phyloP scores from a whole-genome alignment of 306 rosid genomes.

The Quercus robur region DNA sequence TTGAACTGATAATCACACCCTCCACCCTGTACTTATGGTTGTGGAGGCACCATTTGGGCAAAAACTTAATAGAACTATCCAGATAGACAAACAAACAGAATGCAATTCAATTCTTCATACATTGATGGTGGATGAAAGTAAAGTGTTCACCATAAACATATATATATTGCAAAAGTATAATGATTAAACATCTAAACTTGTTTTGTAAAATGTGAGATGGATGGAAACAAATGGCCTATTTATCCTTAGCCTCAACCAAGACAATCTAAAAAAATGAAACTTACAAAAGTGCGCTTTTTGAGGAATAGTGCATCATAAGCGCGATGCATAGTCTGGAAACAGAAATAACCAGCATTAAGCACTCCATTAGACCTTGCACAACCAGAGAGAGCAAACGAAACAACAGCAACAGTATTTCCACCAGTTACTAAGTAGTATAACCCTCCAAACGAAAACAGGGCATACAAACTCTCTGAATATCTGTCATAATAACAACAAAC shows the following conservation, averaged over 20 bases:
- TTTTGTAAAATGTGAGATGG: not conserved
- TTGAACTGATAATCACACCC: too few relatives aligned
- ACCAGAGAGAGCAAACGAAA: constrained; percentile 68
- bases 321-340: constrained; percentile 80
- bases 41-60: not conserved
- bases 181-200: not conserved
- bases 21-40: too few relatives aligned
- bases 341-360: constrained; percentile 81
- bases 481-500: constrained; percentile 35
- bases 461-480: constrained; percentile 78
- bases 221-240: not conserved
- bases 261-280: constrained; percentile 13
- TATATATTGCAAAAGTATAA: not conserved
- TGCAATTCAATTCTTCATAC: not conserved
- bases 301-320: constrained; percentile 52
- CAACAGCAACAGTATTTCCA: constrained; percentile 44
- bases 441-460: constrained; percentile 78
- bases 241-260: not conserved
- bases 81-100: not conserved
- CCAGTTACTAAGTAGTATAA: constrained; percentile 63
- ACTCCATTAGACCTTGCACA: constrained; percentile 87
- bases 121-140: not conserved
- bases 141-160: not conserved
- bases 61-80: not conserved
- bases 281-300: constrained; percentile 46